These are phyloP conservation scores for Cytospora mali DNA, from an alignment of 2,329 filamentous ascomycete species.

Conservation along the genomic window DNA sequence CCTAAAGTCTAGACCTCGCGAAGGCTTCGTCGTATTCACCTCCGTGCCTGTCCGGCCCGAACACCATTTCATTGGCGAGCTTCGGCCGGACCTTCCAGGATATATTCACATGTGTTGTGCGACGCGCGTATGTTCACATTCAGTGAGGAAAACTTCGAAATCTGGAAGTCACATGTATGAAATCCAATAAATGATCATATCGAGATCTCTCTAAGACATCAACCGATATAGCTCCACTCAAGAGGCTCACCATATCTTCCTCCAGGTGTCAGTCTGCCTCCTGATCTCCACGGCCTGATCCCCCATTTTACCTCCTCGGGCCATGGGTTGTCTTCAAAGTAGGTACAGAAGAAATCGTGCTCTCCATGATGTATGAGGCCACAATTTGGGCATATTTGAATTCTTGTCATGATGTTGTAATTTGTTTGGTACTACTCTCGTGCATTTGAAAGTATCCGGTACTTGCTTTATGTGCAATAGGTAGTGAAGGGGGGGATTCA, in stretches of 20 bases:
- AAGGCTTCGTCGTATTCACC: too few species aligned
- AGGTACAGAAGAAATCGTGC: conserved; percentile 5
- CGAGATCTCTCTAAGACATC: too few species aligned
- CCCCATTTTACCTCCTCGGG: background rate
- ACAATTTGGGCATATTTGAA: conserved; percentile 9
- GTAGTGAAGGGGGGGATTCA: too few species aligned
- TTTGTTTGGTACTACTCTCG: background rate
- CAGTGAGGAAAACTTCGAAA: too few species aligned
- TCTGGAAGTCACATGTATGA: too few species aligned
- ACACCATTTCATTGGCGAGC: background rate
- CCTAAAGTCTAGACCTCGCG: too few species aligned
- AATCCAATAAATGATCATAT: too few species aligned
- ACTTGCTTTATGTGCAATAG: background rate
- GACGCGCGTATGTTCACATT: too few species aligned
- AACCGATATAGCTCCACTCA: conserved; percentile 9
- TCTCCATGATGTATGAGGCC: conserved; percentile 15
- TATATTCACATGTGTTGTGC: too few species aligned
- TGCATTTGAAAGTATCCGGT: background rate
- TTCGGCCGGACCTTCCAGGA: too few species aligned
- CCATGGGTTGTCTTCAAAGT: background rate
- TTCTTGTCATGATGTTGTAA: conserved; percentile 5
- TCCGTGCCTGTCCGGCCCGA: too few species aligned
- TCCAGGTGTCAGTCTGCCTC: background rate
- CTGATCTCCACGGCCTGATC: background rate
- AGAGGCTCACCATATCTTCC: background rate